These are phyloP conservation scores for Chamaecyparis obtusa DNA, from an alignment of 75 land plant genomes.

Conservation along the genomic window DNA sequence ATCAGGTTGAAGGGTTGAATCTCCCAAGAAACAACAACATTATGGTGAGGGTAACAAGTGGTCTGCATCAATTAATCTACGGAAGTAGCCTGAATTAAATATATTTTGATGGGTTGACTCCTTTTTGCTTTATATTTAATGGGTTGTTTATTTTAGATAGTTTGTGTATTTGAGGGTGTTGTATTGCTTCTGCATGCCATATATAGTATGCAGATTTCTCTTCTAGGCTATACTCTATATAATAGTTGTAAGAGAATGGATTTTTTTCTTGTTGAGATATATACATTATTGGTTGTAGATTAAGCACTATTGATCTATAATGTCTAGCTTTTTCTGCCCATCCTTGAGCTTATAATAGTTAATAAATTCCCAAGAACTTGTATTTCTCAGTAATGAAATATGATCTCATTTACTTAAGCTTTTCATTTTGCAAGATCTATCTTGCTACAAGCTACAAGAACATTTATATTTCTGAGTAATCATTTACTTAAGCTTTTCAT, in stretches of 20 bases:
- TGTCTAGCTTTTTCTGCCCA: neutral
- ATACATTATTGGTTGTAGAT: neutral
- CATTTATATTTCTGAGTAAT: no score
- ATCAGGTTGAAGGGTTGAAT: neutral
- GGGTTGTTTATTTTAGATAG: neutral
- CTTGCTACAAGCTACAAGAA: no score
- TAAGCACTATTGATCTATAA: no score
- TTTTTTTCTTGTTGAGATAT: no score
- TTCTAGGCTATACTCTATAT: neutral
- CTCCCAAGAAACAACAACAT: neutral
- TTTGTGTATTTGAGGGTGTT: neutral
- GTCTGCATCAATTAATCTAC: neutral
- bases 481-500: no score
- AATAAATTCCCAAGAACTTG: neutral
- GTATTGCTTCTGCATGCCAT: neutral
- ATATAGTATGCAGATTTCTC: neutral
- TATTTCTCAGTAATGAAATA: neutral
- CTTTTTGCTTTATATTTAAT: neutral
- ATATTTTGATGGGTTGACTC: neutral
- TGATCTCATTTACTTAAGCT: no score
- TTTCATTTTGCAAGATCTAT: no score
- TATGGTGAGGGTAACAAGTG: neutral
- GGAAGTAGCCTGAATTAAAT: neutral
- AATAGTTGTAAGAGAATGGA: neutral
- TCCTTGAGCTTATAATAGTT: no score